phyloP scores from a whole-genome alignment of 2,329 filamentous ascomycete species.

The Paecilomyces variotii region DNA sequence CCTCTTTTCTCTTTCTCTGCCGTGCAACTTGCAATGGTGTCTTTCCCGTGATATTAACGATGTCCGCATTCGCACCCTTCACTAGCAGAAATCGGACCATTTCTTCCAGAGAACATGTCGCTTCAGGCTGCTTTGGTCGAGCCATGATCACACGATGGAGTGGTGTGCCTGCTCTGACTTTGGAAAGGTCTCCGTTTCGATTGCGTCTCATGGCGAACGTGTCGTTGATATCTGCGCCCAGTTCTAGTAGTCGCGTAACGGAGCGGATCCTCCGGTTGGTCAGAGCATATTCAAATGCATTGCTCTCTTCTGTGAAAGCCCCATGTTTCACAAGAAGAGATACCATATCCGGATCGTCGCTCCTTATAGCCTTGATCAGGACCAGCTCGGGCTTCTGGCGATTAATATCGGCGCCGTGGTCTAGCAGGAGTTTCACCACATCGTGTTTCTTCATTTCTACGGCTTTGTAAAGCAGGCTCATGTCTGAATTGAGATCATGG shows the following conservation, averaged over 20 bases:
- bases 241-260: background rate
- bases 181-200: background rate
- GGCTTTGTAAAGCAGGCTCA: background rate
- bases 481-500: background rate
- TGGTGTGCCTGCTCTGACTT: background rate
- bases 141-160: background rate
- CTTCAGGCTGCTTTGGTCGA: background rate
- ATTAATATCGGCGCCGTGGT: background rate
- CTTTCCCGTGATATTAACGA: background rate
- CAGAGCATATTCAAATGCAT: background rate
- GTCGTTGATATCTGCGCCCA: background rate
- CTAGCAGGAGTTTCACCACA: background rate
- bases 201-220: background rate
- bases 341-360: background rate
- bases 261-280: background rate
- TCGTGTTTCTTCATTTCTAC: background rate
- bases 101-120: background rate
- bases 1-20: background rate
- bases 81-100: background rate
- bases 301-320: background rate
- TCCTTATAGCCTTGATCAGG: background rate
- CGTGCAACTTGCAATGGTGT: background rate
- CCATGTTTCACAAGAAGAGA: background rate
- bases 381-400: background rate
- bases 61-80: background rate